Conservation (phyloP, 345 rosid genomes). For the Trapa incisa region DNA sequence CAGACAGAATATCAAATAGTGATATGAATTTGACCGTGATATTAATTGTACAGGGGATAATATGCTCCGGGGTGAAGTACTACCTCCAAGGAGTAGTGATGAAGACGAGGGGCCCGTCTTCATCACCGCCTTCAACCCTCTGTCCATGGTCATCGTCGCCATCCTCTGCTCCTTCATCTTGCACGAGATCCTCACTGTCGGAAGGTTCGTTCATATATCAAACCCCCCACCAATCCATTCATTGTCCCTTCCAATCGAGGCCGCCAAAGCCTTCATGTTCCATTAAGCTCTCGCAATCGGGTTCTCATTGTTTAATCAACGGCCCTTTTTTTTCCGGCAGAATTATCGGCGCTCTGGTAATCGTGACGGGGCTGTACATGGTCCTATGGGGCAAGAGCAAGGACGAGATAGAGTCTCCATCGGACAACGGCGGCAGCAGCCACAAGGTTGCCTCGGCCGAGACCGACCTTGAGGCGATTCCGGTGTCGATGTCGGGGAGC, state of each 20-base stretch:
- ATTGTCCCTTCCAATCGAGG: too few relatives aligned
- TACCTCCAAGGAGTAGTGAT: constrained; percentile 45
- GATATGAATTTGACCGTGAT: background rate
- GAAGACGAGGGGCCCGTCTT: constrained; percentile 52
- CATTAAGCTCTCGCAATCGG: too few relatives aligned
- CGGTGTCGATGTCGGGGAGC: background rate
- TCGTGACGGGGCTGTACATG: constrained; percentile 53
- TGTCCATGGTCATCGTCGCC: constrained; percentile 50
- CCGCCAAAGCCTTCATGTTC: background rate
- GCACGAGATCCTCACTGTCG: constrained; percentile 31
- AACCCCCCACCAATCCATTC: background rate
- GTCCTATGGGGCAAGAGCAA: constrained; percentile 76
- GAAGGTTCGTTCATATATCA: constrained; percentile 21
- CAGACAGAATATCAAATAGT: too few relatives aligned
- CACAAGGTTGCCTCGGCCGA: too few relatives aligned
- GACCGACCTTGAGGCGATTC: background rate
- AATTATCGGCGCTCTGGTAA: constrained; percentile 43
- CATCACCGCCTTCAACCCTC: constrained; percentile 52
- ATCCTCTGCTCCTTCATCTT: constrained; percentile 43
- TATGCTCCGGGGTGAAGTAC: constrained; percentile 40
- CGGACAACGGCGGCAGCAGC: constrained; percentile 1
- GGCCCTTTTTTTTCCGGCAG: background rate
- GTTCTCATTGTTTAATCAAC: too few relatives aligned
- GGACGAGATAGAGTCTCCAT: constrained; percentile 20
- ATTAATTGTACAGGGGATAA: constrained; percentile 33